A percentile compares a stretch with the other conserved stretches of the same genome.
These are phyloP conservation scores for Triticum dicoccoides DNA, from an alignment of 176 grass and related monocot genomes.

Conservation along the genomic window DNA sequence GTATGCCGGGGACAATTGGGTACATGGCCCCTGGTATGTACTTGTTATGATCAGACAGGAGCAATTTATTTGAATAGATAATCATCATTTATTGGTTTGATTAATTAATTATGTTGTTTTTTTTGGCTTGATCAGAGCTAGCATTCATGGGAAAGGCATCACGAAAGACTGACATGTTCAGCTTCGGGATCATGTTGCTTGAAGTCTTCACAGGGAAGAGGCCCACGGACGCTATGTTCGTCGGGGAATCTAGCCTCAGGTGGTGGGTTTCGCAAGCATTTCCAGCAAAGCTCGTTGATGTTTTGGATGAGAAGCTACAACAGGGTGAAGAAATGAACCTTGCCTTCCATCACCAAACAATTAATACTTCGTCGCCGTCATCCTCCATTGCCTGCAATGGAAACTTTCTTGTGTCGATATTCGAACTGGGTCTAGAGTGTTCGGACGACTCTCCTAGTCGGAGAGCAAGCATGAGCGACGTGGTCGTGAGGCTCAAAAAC, in stretches of 20 bases:
- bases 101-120: background rate
- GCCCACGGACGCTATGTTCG: background rate
- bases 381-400: background rate
- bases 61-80: background rate
- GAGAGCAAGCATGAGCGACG: background rate
- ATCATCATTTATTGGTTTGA: background rate
- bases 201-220: background rate
- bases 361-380: background rate
- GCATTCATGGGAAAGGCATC: background rate
- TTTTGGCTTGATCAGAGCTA: background rate
- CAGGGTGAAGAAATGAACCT: background rate
- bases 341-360: background rate
- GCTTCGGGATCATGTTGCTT: background rate
- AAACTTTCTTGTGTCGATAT: background rate
- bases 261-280: background rate
- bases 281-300: background rate
- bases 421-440: background rate
- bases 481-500: background rate
- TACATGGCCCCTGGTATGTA: background rate
- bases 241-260: background rate
- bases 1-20: background rate
- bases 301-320: background rate
- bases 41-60: background rate
- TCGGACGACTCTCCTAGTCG: background rate
- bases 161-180: background rate